A percentile compares a stretch with the other conserved stretches of the same genome.
phyloP scores from a whole-genome alignment of 2,329 filamentous ascomycete genomes.

The Monilinia fructigena region DNA sequence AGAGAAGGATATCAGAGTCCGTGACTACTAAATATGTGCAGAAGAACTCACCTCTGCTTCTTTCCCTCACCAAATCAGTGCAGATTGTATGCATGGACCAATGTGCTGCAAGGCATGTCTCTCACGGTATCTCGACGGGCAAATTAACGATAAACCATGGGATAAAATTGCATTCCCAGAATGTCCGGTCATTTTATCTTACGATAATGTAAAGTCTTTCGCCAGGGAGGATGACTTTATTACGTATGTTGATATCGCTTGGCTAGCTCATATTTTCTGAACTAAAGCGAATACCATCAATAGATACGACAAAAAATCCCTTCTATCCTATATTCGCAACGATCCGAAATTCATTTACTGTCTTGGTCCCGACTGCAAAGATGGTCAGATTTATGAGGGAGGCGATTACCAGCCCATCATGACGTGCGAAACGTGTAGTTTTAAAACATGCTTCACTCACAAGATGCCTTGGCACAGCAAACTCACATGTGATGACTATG shows the following conservation, averaged over 20 bases:
- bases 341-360: slow-evolving; percentile 54
- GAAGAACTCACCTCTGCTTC: not conserved
- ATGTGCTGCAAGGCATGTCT: slow-evolving; percentile 26
- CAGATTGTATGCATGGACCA: slow-evolving; percentile 24
- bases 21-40: slow-evolving; percentile 3
- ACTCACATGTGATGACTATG: slow-evolving; percentile 41
- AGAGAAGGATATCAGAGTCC: not conserved
- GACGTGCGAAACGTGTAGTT: slow-evolving; percentile 44
- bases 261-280: not conserved
- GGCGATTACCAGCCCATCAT: slow-evolving; percentile 45
- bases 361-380: slow-evolving; percentile 48
- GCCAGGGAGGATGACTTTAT: not conserved
- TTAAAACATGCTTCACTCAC: slow-evolving; percentile 47
- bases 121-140: slow-evolving; percentile 18
- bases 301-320: not conserved
- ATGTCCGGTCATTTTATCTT: slow-evolving; percentile 47
- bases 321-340: not conserved
- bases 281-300: not conserved
- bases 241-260: not conserved
- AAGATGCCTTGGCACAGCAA: slow-evolving; percentile 46
- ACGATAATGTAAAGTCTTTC: slow-evolving; percentile 20
- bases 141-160: slow-evolving; percentile 39
- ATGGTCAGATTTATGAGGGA: slow-evolving; percentile 52
- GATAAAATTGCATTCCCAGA: slow-evolving; percentile 53
- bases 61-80: not conserved